Evolutionary conservation across 1,284 basidiomycete genomes (phyloP), one percentile per base, ranked within the genome.

Genomic region (Ganoderma sinense): DNA sequence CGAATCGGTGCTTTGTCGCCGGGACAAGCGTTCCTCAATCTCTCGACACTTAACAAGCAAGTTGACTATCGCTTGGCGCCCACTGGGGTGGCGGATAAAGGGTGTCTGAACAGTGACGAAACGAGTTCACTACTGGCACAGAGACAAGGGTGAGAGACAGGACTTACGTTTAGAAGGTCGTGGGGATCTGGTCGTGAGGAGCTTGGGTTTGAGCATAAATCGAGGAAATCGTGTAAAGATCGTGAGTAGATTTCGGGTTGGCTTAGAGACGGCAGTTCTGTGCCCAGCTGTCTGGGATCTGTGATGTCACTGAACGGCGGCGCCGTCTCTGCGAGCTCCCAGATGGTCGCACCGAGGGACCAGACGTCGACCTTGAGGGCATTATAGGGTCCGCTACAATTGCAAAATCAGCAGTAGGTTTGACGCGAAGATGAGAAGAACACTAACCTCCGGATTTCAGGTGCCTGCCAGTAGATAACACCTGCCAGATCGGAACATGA

Each of bases 281-380:
- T 84, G 10, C 83, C 85, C 13, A 92, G 78, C 61, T 87, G 83
- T 18, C 77, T 76, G 7, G 81, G 72, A 69, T 85, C 82, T 65
- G 88, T 84, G 0, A 87, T 82, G 68, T 88, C 86, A 5, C 87
- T 84, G 77, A 94, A 95, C 0, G 93, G 93, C 10, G 93, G 93
- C 66, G 87, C 83, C 20, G 88, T 86, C 76, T 94, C 86, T 0
- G 91, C 91, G 79, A 93, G 86, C 78, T 95, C 93, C 93, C 93
- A 94, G 0, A 92, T 84, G 0, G 93, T 95, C 2, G 93, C 93
- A 2, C 93, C 93, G 18, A 94, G 82, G 0, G 93, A 94, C 92
- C 93, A 94, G 1, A 92, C 85, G 71, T 94, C 93, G 62, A 93
- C 88, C 78, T 91, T 91, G 62, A 93, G 84, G 1, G 89, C 87